Percentiles rank a stretch among this genome's conserved stretches.
These are phyloP conservation scores for Emmonsiellopsis sp. DNA, from an alignment of 2,329 filamentous ascomycete species.

Conservation along the genomic window DNA sequence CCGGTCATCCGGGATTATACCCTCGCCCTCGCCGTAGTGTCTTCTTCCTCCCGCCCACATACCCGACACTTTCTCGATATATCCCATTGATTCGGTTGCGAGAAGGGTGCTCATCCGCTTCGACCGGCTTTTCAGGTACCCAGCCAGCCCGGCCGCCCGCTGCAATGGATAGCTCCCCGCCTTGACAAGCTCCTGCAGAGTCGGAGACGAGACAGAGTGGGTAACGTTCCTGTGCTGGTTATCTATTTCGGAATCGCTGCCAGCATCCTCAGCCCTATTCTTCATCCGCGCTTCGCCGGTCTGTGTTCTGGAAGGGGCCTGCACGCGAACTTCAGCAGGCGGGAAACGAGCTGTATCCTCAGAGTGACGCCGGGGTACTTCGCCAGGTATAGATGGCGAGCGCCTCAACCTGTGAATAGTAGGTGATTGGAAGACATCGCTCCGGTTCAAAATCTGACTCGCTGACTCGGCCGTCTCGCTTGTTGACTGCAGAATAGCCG, in stretches of 20 bases:
- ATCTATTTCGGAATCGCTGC: constrained; percentile 18
- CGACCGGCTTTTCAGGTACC: constrained; percentile 68
- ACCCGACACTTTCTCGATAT: constrained; percentile 90
- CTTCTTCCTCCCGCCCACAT: constrained; percentile 91
- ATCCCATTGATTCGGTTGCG: constrained; percentile 87
- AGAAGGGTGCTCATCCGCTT: constrained; percentile 73
- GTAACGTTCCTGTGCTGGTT: constrained; percentile 13
- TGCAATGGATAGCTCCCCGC: constrained; percentile 69
- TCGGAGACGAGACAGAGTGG: constrained; percentile 35
- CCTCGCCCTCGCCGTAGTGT: constrained; percentile 71
- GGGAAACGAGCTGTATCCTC: constrained; percentile 25
- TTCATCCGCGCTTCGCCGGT: constrained; percentile 8
- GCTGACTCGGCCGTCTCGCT: constrained; percentile 71
- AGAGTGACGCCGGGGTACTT: constrained; percentile 21
- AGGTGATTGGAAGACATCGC: constrained; percentile 78
- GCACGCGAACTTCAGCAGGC: constrained; percentile 16
- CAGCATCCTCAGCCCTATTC: constrained; percentile 5
- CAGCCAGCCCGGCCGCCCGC: constrained; percentile 71
- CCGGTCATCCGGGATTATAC: constrained; percentile 56
- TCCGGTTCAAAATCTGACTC: constrained; percentile 80
- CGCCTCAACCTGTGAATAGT: constrained; percentile 43
- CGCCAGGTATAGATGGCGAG: constrained; percentile 19
- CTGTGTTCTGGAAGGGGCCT: constrained; percentile 19
- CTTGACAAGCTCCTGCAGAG: constrained; percentile 49
- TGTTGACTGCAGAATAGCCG: constrained; percentile 56